Base-by-base conservation (phyloP, 306 rosid genomes). In the Vigna angularis region DNA sequence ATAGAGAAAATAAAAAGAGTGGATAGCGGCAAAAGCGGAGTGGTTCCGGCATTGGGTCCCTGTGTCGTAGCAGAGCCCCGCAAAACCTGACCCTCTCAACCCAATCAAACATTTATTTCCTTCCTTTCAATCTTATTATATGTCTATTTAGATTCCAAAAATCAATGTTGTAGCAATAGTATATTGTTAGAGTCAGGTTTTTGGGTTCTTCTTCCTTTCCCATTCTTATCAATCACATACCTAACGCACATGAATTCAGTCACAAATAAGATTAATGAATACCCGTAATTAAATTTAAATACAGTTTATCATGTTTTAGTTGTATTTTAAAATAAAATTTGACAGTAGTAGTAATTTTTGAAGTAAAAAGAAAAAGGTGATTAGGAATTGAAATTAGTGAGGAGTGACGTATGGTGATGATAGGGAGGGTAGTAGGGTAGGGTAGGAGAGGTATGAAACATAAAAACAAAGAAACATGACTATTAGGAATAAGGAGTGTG, bases 31-130 rank as follows among this genome's bases (percentile, higher is more conserved):
- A 51, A 85, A 80, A 85, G 91, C 73, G 77, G 77, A 78, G 64
- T 73, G 51, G 73, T 7, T 58, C 81, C 81, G 74, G 76, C 89
- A 81, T 48, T 75, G 91, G 89, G 89, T 56, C 87, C 87, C 83
- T 14, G 69, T 85, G 87, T 88, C 85, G 79, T 18, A 53, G 20
- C 84, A 75, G 65, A 74, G 50, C 45, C 87, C 84, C 85, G 83
- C 89, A 83, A 80, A 79, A 52, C 79, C 86, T 78, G 84, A 74
- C 86, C 79, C 66, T 66, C 45, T 36, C 30, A 42, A 30, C 13
- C 22, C 51, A 75, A 75, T 6, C 52, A 40, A 24, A 59, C 49
- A 38, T 51, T 45, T 14, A 12, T 56, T 67, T 28, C 15, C 14
- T 55, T 40, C 2, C 14, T 67, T 28, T 7, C 40, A 77, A 56